Evolutionary conservation across 148 eudicot species (phyloP).

Genomic region (Spergularia bocconei): DNA sequence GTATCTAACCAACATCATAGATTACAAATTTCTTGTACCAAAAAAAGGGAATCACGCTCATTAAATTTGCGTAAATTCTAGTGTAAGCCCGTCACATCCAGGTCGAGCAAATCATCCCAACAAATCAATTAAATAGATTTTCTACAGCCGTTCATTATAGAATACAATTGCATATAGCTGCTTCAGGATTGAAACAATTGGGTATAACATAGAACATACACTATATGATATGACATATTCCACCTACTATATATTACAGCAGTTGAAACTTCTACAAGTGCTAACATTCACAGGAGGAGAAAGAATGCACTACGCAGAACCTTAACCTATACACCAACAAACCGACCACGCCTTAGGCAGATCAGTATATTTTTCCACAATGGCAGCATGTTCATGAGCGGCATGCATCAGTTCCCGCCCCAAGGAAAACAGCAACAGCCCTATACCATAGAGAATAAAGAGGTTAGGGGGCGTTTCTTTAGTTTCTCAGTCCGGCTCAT

Average conservation of each 20-base stretch:
- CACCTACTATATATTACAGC: background rate
- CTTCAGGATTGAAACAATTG: conserved; percentile 1
- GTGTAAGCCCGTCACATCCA: too few relatives aligned
- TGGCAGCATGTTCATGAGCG: background rate
- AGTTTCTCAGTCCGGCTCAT: background rate
- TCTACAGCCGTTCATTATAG: background rate
- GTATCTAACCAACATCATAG: too few relatives aligned
- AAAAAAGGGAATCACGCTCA: too few relatives aligned
- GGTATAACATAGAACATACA: background rate
- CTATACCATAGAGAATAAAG: conserved; percentile 25
- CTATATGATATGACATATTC: background rate
- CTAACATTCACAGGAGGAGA: conserved; percentile 10
- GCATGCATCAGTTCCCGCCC: conserved; percentile 42
- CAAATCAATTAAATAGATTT: conserved; percentile 6
- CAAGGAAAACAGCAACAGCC: conserved; percentile 60
- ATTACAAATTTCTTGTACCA: too few relatives aligned
- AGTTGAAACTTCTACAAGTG: background rate
- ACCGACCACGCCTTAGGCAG: conserved; percentile 11
- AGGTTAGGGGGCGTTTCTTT: conserved; percentile 5
- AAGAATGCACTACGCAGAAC: conserved; percentile 10
- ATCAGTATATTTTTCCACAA: conserved; percentile 17
- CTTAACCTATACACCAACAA: conserved; percentile 21
- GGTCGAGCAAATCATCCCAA: background rate
- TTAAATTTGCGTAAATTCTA: too few relatives aligned
- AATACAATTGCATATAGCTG: conserved; percentile 3